Percentiles rank a stretch among this genome's conserved stretches.
Evolutionary conservation across 352 stramenopile genomes (phyloP).

Genomic region (Globisporangium splendens): DNA sequence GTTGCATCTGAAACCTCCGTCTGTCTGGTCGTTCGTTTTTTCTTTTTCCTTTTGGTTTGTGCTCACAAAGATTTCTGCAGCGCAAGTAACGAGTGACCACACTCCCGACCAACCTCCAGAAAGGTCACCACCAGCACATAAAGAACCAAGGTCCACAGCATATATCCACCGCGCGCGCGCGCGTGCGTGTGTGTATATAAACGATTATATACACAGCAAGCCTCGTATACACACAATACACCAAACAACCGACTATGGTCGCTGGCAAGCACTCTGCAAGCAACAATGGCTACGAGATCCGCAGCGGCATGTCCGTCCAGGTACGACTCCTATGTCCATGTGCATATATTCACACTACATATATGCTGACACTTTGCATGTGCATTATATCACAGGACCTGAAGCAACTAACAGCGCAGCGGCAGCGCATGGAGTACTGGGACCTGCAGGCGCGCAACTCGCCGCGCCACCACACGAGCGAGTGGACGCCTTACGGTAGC

Average conservation of each 20-base stretch:
- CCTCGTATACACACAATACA: background rate
- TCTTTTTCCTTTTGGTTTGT: background rate
- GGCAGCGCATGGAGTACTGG: constrained; percentile 69
- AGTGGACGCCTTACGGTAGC: constrained; percentile 22
- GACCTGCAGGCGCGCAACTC: constrained; percentile 46
- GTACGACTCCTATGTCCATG: constrained; percentile 15
- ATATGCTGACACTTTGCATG: too few species aligned
- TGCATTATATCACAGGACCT: constrained; percentile 38
- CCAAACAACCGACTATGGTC: constrained; percentile 26
- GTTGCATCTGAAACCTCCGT: background rate
- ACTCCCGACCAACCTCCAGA: background rate
- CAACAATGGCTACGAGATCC: constrained; percentile 53
- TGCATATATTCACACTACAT: constrained; percentile 3
- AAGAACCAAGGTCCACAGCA: background rate
- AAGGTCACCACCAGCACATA: background rate
- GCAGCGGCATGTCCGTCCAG: constrained; percentile 83
- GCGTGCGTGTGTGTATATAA: background rate
- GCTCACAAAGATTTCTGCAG: background rate
- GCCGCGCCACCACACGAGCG: constrained; percentile 22
- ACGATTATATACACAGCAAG: constrained; percentile 1
- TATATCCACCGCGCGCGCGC: too few species aligned
- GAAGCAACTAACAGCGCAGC: constrained; percentile 78
- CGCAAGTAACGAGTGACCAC: background rate
- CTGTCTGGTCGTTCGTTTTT: background rate
- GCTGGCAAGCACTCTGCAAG: constrained; percentile 31